These are phyloP conservation scores for Scedosporium dehoogii DNA, from an alignment of 2,329 filamentous ascomycete genomes.

Conservation along the genomic window DNA sequence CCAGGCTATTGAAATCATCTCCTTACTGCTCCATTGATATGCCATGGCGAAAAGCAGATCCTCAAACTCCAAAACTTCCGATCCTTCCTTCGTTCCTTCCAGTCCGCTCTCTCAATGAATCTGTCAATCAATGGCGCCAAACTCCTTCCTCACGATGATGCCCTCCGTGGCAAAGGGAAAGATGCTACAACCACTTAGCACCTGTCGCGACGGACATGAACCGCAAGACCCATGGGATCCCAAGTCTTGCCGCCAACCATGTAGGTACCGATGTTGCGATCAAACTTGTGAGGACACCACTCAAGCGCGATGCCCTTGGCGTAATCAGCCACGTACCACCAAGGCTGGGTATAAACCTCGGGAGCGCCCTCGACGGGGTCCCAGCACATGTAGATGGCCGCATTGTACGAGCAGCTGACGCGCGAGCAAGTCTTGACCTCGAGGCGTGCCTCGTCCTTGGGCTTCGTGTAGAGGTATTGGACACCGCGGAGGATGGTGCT, in stretches of 20 bases:
- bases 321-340: background rate
- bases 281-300: background rate
- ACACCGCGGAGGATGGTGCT: background rate
- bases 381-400: conserved; percentile 3
- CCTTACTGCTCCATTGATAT: too few species aligned
- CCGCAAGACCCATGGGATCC: background rate
- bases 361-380: background rate
- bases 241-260: background rate
- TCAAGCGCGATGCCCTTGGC: background rate
- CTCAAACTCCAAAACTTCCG: too few species aligned
- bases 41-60: too few species aligned
- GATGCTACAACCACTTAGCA: background rate
- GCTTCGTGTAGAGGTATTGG: background rate
- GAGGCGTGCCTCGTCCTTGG: background rate
- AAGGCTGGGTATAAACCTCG: background rate
- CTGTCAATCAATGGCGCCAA: too few species aligned
- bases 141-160: too few species aligned
- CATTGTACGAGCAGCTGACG: background rate
- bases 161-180: too few species aligned
- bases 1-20: too few species aligned
- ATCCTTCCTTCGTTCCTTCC: too few species aligned
- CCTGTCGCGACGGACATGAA: background rate
- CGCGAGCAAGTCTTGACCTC: background rate
- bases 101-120: too few species aligned
- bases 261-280: background rate